Base-by-base conservation (phyloP, 176 grass and related monocot genomes). In the Carex pumila region DNA sequence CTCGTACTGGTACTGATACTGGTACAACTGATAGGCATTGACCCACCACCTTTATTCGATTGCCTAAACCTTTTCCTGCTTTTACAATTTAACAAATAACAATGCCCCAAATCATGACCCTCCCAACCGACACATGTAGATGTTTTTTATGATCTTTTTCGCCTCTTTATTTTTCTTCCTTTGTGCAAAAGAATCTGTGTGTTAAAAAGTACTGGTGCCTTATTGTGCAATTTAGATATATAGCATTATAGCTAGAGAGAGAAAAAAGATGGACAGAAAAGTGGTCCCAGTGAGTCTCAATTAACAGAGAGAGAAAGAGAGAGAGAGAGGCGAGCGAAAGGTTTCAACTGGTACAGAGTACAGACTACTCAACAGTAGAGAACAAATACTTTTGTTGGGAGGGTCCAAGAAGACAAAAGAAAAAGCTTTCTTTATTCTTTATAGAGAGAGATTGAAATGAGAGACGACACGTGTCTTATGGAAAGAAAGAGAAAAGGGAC, bases 41-140 rank as follows among this genome's bases (percentile, higher is more conserved):
- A 75, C 71, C 47, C 47, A 75, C 71, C 47, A 75, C 47, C 47
- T 75, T 54, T 54, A 75, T 75, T 75, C 71, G 22, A 75, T 75
- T 54, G 71, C 71, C 71, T 53, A 21, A 31, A 54, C 49, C 47
- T 75, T 54, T 53, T 54, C 15, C 11, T 31, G 21, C 9, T 75
- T 75, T 75, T 75, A 75, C 71, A 75, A 53, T 54, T 54, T 75
- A 54, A 54, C 71, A 75, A 75, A 54, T 75, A 54, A 54, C 71
- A 75, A 75, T 75, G 9, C 21, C 14, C 37, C 34, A 25, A 14
- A 45, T 73, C 70, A 73, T 73, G 70, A 52, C 22, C 19, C 47
- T 75, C 71, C 45, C 45, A 75, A 75, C 71, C 71, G 47, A 75
- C 71, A 75, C 5, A 67, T 14, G 13, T 15, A 67, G 64, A 67